phyloP scores from a whole-genome alignment of 225 moss, liverwort and hornwort genomes.

The Physcomitrium patens region DNA sequence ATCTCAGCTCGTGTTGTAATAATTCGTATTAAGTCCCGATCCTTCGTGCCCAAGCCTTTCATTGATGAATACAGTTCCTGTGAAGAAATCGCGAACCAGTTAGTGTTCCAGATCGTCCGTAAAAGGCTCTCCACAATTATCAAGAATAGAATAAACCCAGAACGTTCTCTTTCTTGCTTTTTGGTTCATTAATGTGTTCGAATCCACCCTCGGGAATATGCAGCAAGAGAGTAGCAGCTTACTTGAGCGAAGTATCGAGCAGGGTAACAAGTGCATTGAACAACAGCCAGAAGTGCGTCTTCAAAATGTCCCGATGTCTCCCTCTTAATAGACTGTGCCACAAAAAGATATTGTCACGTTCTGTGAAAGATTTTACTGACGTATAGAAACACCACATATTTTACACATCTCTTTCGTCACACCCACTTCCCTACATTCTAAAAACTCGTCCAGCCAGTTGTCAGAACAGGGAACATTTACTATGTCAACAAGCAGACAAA shows the following conservation, averaged over 20 bases:
- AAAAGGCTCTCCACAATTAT: not conserved
- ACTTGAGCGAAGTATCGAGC: slow-evolving; percentile 60
- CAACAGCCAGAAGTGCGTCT: slow-evolving; percentile 54
- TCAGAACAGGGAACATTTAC: not conserved
- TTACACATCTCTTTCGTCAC: not conserved
- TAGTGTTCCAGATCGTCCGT: not conserved
- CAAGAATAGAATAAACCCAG: no score
- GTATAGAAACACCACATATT: not conserved
- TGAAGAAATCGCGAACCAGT: not conserved
- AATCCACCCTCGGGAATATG: no score
- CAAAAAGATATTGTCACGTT: slow-evolving; percentile 4
- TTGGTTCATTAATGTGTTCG: no score
- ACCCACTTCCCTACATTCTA: not conserved
- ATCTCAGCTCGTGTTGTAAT: slow-evolving; percentile 57
- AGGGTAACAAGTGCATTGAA: slow-evolving; percentile 47
- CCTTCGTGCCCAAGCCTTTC: slow-evolving; percentile 50
- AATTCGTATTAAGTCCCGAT: slow-evolving; percentile 51
- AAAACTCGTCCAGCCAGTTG: not conserved
- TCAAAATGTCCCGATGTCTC: slow-evolving; percentile 60
- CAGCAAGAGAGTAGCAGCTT: not conserved
- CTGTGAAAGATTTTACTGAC: not conserved
- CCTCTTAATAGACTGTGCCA: slow-evolving; percentile 45
- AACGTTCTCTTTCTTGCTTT: not conserved
- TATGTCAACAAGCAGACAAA: not conserved
- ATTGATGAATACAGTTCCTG: slow-evolving; percentile 52